Evolutionary conservation across 1,139 yeast genomes (phyloP), one percentile per base, ranked within the genome.

Genomic region (Candida freyschussii): DNA sequence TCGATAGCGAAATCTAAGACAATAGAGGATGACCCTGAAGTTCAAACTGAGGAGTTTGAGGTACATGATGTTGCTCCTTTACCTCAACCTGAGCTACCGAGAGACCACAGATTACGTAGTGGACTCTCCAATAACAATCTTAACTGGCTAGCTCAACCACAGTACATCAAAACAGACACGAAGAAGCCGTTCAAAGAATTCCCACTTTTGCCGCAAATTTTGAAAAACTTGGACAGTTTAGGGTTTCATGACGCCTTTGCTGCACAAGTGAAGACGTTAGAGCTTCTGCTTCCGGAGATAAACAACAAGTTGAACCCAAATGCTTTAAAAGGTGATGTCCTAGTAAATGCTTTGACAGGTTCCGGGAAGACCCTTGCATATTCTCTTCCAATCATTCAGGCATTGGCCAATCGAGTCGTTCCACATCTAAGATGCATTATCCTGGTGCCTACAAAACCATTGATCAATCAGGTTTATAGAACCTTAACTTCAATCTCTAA

Each of bases 351-450:
- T 2, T 77, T 94, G 5, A 91, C 99, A 0, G 99, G 99, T 32
- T 83, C 95, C 1, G 99, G 99, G 51, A 91, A 91, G 55, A 91
- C 99, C 0, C 63, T 93, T 33, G 95, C 96, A 7, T 91, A 91
- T 54, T 70, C 78, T 39, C 69, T 91, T 4, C 98, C 98, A 1
- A 72, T 91, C 9, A 67, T 93, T 3, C 87, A 87, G 42, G 64
- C 75, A 5, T 63, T 91, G 33, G 63, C 69, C 12, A 58, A 61
- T 11, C 67, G 96, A 40, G 63, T 72, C 1, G 89, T 86, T 3
- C 91, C 95, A 1, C 65, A 78, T 33, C 59, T 85, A 4, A 65
- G 96, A 30, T 93, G 94, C 19, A 64, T 91, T 3, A 66, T 91
- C 2, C 56, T 91, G 19, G 87, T 91, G 1, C 99, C 99, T 5